Conservation (phyloP, 2,329 filamentous ascomycete species). For the Coleophoma eucalyptorum region DNA sequence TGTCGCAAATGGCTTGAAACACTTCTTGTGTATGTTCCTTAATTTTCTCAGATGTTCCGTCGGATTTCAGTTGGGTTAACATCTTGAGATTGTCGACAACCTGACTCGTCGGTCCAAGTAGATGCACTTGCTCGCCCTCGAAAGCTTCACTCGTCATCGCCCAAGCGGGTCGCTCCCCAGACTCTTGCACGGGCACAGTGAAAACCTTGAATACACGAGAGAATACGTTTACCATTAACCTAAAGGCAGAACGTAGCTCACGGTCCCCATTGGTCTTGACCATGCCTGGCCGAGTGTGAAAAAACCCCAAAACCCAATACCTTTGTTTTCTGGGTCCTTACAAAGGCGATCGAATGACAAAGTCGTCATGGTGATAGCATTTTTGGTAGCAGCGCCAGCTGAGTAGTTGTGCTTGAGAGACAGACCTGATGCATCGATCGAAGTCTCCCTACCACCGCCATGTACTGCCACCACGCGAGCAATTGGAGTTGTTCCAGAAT, state of each 20-base stretch:
- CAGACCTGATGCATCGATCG: slow-evolving; percentile 38
- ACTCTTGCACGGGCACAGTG: background rate
- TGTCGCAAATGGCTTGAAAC: background rate
- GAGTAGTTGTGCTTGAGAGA: slow-evolving; percentile 1
- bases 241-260: slow-evolving; percentile 25
- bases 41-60: background rate
- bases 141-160: slow-evolving; percentile 1
- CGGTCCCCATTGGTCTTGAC: slow-evolving; percentile 39
- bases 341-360: slow-evolving; percentile 46
- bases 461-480: slow-evolving; percentile 49
- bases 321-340: slow-evolving; percentile 35
- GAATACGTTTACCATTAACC: background rate
- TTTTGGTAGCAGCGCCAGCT: background rate
- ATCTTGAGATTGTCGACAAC: background rate
- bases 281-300: slow-evolving; percentile 42
- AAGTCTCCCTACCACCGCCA: slow-evolving; percentile 45
- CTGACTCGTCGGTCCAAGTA: slow-evolving; percentile 1
- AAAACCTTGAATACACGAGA: background rate
- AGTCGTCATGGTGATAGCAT: slow-evolving; percentile 23
- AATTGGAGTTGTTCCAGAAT: slow-evolving; percentile 38
- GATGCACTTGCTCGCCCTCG: slow-evolving; percentile 1
- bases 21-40: slow-evolving; percentile 2
- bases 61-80: background rate
- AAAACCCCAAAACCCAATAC: slow-evolving; percentile 33
- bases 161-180: slow-evolving; percentile 1